phyloP scores from a whole-genome alignment of 768 basidiomycete species.

The Suillus fuscotomentosus region DNA sequence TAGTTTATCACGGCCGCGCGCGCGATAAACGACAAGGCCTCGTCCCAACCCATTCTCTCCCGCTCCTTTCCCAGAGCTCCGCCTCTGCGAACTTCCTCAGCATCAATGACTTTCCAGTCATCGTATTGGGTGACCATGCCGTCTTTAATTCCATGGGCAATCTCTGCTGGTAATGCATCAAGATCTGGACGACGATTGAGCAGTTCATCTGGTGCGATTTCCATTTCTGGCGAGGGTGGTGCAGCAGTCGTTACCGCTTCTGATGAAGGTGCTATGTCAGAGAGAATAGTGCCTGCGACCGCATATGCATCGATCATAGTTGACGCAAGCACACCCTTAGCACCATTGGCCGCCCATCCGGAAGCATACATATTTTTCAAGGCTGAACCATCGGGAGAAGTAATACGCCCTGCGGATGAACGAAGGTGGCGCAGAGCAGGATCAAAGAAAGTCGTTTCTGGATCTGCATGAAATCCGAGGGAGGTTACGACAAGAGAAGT shows the following conservation, averaged over 20 bases:
- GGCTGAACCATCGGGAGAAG: constrained; percentile 35
- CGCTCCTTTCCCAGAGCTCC: constrained; percentile 61
- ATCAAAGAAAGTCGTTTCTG: constrained; percentile 58
- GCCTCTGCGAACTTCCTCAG: constrained; percentile 67
- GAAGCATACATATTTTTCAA: constrained; percentile 79
- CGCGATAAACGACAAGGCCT: constrained; percentile 38
- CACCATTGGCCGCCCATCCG: constrained; percentile 92
- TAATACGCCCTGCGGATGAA: constrained; percentile 49
- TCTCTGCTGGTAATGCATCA: constrained; percentile 49
- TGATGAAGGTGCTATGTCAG: constrained; percentile 44
- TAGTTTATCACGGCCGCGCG: neutral
- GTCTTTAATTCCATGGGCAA: constrained; percentile 39
- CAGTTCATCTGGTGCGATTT: constrained; percentile 13
- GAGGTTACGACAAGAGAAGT: constrained; percentile 87
- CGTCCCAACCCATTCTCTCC: constrained; percentile 74
- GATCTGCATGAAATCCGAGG: constrained; percentile 81
- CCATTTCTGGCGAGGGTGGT: constrained; percentile 8
- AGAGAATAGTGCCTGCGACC: constrained; percentile 68
- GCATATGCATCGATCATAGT: constrained; percentile 93
- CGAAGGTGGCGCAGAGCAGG: constrained; percentile 53
- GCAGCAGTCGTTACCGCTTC: constrained; percentile 15
- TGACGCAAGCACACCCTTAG: constrained; percentile 85
- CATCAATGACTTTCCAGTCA: constrained; percentile 76
- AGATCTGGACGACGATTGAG: constrained; percentile 38
- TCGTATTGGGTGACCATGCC: constrained; percentile 57